Evolutionary conservation across 306 rosid species (phyloP).

Genomic region (Prunus mira): DNA sequence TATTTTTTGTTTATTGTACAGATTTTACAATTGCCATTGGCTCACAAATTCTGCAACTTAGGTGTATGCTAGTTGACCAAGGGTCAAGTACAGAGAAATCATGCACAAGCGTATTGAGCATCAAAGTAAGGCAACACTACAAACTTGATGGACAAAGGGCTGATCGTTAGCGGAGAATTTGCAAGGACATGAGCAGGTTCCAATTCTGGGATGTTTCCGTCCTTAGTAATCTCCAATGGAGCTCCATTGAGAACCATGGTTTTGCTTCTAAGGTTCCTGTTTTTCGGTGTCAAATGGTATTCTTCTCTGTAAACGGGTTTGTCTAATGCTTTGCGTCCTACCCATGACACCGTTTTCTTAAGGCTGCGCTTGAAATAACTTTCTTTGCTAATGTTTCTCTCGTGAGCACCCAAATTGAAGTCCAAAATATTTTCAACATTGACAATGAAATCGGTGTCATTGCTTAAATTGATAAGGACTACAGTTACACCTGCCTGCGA

Average conservation of each 20-base stretch:
- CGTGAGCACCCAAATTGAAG: background rate
- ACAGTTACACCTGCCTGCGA: conserved; percentile 70
- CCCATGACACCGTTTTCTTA: conserved; percentile 76
- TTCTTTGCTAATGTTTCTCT: conserved; percentile 21
- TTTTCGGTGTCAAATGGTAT: conserved; percentile 68
- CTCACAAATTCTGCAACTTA: background rate
- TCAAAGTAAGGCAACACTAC: conserved; percentile 50
- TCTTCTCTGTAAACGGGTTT: conserved; percentile 64
- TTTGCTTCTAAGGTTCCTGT: conserved; percentile 51
- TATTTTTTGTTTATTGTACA: background rate
- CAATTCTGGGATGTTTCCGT: conserved; percentile 65
- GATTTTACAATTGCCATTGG: conserved; percentile 16
- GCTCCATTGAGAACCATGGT: conserved; percentile 68
- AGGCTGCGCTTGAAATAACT: conserved; percentile 37
- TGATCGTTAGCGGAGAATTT: conserved; percentile 42
- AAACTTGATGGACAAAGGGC: conserved; percentile 44
- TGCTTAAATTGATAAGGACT: conserved; percentile 80
- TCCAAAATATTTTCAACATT: conserved; percentile 30
- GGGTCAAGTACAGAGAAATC: background rate
- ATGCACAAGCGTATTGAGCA: conserved; percentile 43
- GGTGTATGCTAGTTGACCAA: background rate
- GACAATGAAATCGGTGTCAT: conserved; percentile 54
- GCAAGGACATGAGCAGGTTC: conserved; percentile 38
- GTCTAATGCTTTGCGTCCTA: conserved; percentile 66
- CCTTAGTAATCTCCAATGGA: conserved; percentile 54